Percentiles rank a stretch among this genome's conserved stretches.
Conservation (phyloP, 106 monocot genomes). For the Platanthera guangdongensis region DNA sequence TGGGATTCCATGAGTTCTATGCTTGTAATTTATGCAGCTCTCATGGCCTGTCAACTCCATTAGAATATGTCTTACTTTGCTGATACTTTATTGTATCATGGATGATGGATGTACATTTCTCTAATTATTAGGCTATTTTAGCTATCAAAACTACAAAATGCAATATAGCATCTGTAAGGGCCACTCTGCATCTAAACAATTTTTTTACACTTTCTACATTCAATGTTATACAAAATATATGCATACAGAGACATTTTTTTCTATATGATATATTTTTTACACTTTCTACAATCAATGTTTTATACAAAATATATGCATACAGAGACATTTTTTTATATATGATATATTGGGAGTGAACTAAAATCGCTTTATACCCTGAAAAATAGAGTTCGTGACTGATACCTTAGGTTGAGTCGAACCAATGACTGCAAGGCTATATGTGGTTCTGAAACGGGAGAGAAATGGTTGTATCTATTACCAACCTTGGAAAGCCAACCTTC, state of each 20-base stretch:
- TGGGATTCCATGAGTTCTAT: too few relatives aligned
- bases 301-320: background rate
- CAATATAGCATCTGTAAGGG: background rate
- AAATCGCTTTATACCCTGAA: background rate
- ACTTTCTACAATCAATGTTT: background rate
- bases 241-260: background rate
- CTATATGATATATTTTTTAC: background rate
- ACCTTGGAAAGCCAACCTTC: constrained; percentile 54
- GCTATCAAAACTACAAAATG: background rate
- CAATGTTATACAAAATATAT: background rate
- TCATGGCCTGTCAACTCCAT: background rate
- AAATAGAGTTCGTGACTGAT: constrained; percentile 3
- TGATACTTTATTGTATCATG: background rate
- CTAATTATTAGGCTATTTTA: background rate
- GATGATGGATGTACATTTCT: background rate
- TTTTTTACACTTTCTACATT: background rate
- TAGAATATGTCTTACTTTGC: background rate
- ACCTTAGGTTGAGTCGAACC: constrained; percentile 60
- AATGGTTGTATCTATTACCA: constrained; percentile 14
- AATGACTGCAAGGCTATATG: constrained; percentile 34
- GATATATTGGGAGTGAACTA: background rate
- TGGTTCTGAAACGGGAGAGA: constrained; percentile 20
- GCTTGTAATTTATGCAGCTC: too few relatives aligned
- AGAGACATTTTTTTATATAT: background rate
- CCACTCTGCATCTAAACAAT: background rate